These are phyloP conservation scores for Alternaria panax DNA, from an alignment of 2,329 filamentous ascomycete species.

Conservation along the genomic window DNA sequence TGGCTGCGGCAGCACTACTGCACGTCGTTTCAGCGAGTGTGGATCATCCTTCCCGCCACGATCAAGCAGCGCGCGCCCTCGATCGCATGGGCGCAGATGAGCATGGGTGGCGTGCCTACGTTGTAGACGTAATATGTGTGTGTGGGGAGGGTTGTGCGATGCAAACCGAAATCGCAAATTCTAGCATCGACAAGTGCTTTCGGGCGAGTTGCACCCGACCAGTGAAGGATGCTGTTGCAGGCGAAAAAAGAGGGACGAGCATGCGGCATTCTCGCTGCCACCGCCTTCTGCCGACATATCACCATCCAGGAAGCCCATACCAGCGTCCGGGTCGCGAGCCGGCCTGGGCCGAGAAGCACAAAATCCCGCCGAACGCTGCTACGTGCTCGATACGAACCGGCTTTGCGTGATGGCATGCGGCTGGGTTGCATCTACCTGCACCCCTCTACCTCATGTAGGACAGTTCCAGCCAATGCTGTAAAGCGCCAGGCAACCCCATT, in stretches of 20 bases:
- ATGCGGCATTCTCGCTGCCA: conserved; percentile 5
- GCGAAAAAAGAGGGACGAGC: background rate
- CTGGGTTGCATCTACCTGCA: conserved; percentile 19
- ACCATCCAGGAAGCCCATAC: conserved; percentile 8
- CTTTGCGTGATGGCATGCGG: conserved; percentile 13
- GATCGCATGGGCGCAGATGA: conserved; percentile 10
- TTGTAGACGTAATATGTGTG: background rate
- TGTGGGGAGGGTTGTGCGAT: conserved; percentile 2
- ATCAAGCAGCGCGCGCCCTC: conserved; percentile 5
- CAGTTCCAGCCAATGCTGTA: conserved; percentile 15
- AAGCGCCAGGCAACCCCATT: conserved; percentile 9
- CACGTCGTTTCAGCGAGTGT: conserved; percentile 25
- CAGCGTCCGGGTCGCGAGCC: conserved; percentile 26
- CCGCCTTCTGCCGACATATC: conserved; percentile 23
- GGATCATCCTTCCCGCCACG: conserved; percentile 29
- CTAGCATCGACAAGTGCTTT: conserved; percentile 6
- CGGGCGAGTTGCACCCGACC: conserved; percentile 17
- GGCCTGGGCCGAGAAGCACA: conserved; percentile 22
- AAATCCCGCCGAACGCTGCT: background rate
- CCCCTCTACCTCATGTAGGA: conserved; percentile 8
- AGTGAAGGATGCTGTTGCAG: background rate
- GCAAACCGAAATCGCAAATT: conserved; percentile 11
- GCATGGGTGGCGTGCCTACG: background rate
- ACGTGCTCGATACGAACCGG: conserved; percentile 12
- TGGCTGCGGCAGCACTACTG: conserved; percentile 22